Conservation (phyloP, 1,284 basidiomycete genomes). For the Rhodotorula mucilaginosa region DNA sequence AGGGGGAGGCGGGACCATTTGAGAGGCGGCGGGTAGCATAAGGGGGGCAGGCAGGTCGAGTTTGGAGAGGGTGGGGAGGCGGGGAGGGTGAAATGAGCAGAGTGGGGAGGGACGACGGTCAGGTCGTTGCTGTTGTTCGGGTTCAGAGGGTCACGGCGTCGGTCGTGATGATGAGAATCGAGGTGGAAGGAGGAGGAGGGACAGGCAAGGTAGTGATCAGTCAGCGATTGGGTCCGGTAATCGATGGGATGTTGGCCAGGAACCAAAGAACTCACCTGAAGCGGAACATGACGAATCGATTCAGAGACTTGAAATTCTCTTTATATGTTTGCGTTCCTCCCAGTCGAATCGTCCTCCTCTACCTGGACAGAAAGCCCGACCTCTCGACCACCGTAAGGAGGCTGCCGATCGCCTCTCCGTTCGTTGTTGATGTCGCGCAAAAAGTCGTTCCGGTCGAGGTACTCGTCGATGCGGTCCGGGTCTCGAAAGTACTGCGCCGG, state of each 20-base stretch:
- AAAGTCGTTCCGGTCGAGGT: constrained; percentile 68
- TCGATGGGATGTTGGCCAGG: too few species aligned
- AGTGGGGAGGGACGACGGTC: constrained; percentile 64
- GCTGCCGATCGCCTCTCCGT: constrained; percentile 35
- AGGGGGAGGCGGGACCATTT: constrained; percentile 72
- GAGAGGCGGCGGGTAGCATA: constrained; percentile 53
- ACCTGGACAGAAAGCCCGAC: neutral
- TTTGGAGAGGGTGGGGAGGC: constrained; percentile 7
- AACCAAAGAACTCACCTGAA: constrained; percentile 48
- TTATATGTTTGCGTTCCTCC: constrained; percentile 63
- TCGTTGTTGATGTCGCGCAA: constrained; percentile 76
- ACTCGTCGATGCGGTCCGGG: constrained; percentile 70
- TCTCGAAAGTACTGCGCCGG: constrained; percentile 94
- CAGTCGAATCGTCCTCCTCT: neutral
- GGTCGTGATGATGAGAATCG: too few species aligned
- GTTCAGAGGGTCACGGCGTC: neutral
- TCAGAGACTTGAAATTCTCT: constrained; percentile 52
- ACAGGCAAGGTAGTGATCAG: constrained; percentile 43
- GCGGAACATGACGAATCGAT: constrained; percentile 51
- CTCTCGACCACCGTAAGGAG: neutral
- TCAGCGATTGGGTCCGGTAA: too few species aligned
- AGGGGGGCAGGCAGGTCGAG: constrained; percentile 16
- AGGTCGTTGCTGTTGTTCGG: constrained; percentile 58
- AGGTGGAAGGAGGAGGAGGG: constrained; percentile 60
- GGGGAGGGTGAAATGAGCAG: constrained; percentile 44